These are phyloP conservation scores for Endothia cerciana DNA, from an alignment of 2,329 filamentous ascomycete species.

Conservation along the genomic window DNA sequence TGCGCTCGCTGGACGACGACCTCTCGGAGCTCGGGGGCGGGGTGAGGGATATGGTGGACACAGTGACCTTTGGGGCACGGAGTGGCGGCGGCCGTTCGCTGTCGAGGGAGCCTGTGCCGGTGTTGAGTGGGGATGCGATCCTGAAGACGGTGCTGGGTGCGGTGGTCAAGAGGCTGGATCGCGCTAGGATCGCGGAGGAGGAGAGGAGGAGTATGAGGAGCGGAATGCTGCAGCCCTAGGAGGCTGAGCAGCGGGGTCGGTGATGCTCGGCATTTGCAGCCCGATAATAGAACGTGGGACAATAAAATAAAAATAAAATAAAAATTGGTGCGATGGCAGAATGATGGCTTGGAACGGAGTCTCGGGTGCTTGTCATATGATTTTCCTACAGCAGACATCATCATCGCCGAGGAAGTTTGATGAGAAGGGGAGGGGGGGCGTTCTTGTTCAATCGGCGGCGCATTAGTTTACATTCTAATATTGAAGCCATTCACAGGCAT, in stretches of 20 bases:
- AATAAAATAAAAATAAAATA: neutral
- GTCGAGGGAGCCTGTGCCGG: conserved; percentile 21
- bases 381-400: no score
- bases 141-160: conserved; percentile 82
- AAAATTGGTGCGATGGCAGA: neutral
- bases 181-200: conserved; percentile 37
- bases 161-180: conserved; percentile 70
- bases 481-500: neutral
- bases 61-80: conserved; percentile 67
- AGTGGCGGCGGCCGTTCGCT: conserved; percentile 42
- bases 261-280: neutral
- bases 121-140: conserved; percentile 70
- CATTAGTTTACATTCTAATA: neutral
- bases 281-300: neutral
- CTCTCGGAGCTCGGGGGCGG: conserved; percentile 57
- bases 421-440: no score
- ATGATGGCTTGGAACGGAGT: neutral
- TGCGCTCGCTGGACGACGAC: conserved; percentile 77
- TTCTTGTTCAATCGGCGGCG: no score
- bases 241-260: neutral
- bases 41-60: conserved; percentile 89
- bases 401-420: no score
- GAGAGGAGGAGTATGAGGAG: conserved; percentile 28
- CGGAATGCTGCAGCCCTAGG: conserved; percentile 23
- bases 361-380: no score